Percentiles rank a stretch among this genome's conserved stretches.
These are phyloP conservation scores for Tolypocladium guangdongense DNA, from an alignment of 2,329 filamentous ascomycete species.

Conservation along the genomic window DNA sequence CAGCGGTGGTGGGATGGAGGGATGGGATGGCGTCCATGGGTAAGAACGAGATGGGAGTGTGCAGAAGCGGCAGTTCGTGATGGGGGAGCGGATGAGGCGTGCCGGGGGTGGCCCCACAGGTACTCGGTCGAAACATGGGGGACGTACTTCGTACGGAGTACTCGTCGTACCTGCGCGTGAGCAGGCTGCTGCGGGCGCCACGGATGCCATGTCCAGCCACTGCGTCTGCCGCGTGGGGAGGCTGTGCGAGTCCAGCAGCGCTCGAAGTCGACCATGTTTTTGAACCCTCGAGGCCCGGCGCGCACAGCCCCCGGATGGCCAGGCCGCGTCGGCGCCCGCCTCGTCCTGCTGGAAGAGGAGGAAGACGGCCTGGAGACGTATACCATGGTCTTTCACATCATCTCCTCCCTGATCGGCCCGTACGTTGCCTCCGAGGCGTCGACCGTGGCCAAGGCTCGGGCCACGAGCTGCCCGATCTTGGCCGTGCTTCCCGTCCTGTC, in stretches of 20 bases:
- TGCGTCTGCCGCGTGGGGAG: too few relatives aligned
- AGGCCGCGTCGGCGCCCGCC: not conserved
- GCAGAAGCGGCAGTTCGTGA: not conserved
- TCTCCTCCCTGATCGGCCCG: not conserved
- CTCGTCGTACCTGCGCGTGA: too few relatives aligned
- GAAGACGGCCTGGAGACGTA: not conserved
- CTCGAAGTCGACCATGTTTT: not conserved
- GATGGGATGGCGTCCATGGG: not conserved
- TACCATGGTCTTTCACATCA: not conserved
- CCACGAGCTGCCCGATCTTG: not conserved
- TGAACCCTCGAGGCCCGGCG: not conserved
- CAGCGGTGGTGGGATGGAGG: too few relatives aligned
- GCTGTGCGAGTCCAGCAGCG: too few relatives aligned
- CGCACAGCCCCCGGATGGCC: not conserved
- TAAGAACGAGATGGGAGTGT: not conserved
- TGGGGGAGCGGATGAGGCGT: not conserved
- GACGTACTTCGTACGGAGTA: too few relatives aligned
- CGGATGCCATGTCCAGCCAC: too few relatives aligned
- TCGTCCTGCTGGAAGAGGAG: not conserved
- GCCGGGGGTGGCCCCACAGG: not conserved
- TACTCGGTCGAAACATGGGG: slow-evolving; percentile 7
- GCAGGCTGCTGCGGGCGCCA: too few relatives aligned
- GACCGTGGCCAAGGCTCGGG: not conserved
- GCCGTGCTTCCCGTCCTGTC: not conserved
- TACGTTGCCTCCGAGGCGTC: not conserved